These are phyloP conservation scores for Athelia psychrophila DNA, from an alignment of 1,284 basidiomycete genomes.

Conservation along the genomic window DNA sequence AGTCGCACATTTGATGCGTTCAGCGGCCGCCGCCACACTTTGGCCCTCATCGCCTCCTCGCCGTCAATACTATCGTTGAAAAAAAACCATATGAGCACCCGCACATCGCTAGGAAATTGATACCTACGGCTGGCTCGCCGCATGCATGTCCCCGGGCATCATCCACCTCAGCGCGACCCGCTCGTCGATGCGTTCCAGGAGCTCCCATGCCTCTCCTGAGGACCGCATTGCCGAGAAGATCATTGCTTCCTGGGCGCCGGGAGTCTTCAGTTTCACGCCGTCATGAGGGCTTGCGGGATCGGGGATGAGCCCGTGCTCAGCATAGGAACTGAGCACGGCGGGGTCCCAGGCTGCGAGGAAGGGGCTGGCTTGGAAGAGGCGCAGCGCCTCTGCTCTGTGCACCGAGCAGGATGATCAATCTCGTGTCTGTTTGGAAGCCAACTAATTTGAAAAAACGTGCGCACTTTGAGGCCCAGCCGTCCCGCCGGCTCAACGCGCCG, in stretches of 20 bases:
- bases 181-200: conserved; percentile 41
- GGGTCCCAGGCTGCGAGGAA: conserved; percentile 81
- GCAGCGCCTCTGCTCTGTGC: conserved; percentile 58
- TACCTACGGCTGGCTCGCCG: not conserved
- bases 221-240: conserved; percentile 45
- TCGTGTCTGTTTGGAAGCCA: not conserved
- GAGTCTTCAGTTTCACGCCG: conserved; percentile 60
- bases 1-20: conserved; percentile 63
- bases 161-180: conserved; percentile 53
- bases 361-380: conserved; percentile 48
- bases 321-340: conserved; percentile 62
- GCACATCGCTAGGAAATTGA: conserved; percentile 4
- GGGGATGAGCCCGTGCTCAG: conserved; percentile 57
- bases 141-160: conserved; percentile 42
- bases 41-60: conserved; percentile 34
- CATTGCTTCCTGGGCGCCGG: conserved; percentile 54
- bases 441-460: too few species aligned
- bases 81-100: not conserved
- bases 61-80: conserved; percentile 32
- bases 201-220: conserved; percentile 43
- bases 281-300: conserved; percentile 24
- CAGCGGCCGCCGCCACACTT: conserved; percentile 56
- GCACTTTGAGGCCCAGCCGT: conserved; percentile 62
- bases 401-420: not conserved
- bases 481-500: conserved; percentile 62